These are phyloP conservation scores for Metarhizium sp. DNA, from an alignment of 2,329 filamentous ascomycete species.

Conservation along the genomic window DNA sequence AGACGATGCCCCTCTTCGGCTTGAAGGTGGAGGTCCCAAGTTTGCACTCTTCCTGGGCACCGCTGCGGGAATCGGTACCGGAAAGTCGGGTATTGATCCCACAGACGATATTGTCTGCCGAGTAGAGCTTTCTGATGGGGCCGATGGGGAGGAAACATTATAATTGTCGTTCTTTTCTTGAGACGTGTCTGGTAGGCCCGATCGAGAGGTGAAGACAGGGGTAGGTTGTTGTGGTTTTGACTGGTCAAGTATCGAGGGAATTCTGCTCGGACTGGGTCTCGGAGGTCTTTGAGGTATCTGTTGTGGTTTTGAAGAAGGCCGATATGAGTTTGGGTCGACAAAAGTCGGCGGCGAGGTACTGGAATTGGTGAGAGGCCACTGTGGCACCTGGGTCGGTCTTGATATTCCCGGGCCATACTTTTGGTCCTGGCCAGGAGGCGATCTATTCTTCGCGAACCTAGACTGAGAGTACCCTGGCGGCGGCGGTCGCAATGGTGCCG, in stretches of 20 bases:
- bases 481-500: neutral
- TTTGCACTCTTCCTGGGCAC: conserved; percentile 38
- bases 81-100: conserved; percentile 52
- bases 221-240: conserved; percentile 47
- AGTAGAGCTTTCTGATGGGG: conserved; percentile 38
- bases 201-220: conserved; percentile 33
- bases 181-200: conserved; percentile 22
- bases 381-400: conserved; percentile 40
- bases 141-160: conserved; percentile 35
- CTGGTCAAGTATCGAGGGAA: conserved; percentile 49
- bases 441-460: conserved; percentile 11
- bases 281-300: conserved; percentile 48
- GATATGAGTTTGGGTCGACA: conserved; percentile 32
- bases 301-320: conserved; percentile 38
- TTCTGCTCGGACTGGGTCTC: conserved; percentile 47
- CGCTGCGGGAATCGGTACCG: conserved; percentile 27
- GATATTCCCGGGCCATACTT: conserved; percentile 29
- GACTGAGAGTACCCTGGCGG: conserved; percentile 7
- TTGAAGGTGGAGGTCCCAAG: conserved; percentile 51
- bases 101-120: conserved; percentile 43
- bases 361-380: conserved; percentile 40
- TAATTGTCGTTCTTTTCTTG: conserved; percentile 23
- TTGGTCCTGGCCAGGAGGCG: conserved; percentile 15
- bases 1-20: conserved; percentile 50
- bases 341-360: conserved; percentile 25